Conservation (phyloP, 495 filamentous ascomycete genomes). For the Penicillium cinerascens region DNA sequence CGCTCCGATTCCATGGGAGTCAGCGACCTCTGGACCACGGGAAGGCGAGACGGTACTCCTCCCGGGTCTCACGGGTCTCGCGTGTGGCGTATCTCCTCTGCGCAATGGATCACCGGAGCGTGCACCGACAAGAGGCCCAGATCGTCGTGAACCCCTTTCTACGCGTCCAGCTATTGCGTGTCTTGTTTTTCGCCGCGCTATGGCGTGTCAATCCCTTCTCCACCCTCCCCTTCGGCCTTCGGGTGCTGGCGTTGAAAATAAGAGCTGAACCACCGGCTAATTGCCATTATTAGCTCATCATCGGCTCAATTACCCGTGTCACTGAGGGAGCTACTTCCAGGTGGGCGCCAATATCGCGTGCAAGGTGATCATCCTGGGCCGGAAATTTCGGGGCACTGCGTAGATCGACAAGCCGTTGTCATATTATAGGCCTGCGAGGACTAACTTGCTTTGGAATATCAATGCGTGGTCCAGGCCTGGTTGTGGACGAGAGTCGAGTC, state of each 20-base stretch:
- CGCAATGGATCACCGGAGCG: neutral
- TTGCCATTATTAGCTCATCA: conserved; percentile 17
- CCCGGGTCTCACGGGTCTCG: neutral
- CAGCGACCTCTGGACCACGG: no score
- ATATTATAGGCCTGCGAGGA: neutral
- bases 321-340: neutral
- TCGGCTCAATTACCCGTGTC: neutral
- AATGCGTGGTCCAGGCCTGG: neutral
- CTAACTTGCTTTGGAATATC: neutral
- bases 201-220: conserved; percentile 7
- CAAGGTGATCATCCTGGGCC: conserved; percentile 3
- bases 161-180: neutral
- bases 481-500: neutral
- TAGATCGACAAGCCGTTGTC: neutral
- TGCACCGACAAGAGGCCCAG: neutral
- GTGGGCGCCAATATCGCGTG: conserved; percentile 3
- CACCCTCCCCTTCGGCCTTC: neutral
- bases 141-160: neutral
- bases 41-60: neutral
- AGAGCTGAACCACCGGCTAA: neutral
- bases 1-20: neutral
- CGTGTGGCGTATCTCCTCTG: neutral
- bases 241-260: neutral
- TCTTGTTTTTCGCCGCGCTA: neutral
- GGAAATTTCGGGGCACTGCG: neutral